These are phyloP conservation scores for Henningerozyma blattae DNA, from an alignment of 805 yeast species.

Conservation along the genomic window DNA sequence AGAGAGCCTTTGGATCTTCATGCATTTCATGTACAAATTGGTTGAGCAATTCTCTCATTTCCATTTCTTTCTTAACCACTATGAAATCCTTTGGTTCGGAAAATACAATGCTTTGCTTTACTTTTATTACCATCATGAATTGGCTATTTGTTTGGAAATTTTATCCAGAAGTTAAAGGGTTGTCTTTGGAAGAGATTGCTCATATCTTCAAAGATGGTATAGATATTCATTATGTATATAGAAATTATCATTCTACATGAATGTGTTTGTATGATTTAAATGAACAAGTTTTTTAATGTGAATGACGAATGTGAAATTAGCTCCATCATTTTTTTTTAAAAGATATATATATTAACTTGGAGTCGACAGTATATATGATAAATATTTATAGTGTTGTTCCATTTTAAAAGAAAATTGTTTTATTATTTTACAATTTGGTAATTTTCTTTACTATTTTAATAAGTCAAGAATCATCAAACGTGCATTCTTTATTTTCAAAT, in stretches of 20 bases:
- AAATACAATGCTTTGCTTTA: constrained; percentile 26
- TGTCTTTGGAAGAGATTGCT: constrained; percentile 32
- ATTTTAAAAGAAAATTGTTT: no score
- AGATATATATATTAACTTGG: no score
- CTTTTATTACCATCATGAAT: constrained; percentile 21
- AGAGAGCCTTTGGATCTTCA: constrained; percentile 32
- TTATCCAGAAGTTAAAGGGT: constrained; percentile 35
- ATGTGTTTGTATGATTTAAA: no score
- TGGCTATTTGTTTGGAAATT: constrained; percentile 30
- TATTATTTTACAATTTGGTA: no score
- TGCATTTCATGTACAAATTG: constrained; percentile 32
- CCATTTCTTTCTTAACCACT: constrained; percentile 26
- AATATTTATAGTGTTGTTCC: no score
- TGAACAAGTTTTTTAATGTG: no score
- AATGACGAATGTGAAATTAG: no score
- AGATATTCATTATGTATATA: constrained; percentile 26
- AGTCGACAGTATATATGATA: no score
- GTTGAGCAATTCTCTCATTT: constrained; percentile 28
- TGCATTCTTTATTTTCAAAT: no score
- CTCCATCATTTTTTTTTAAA: no score
- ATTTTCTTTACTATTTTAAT: no score
- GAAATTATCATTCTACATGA: constrained; percentile 15
- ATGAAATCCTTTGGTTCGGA: constrained; percentile 21
- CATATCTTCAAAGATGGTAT: constrained; percentile 30
- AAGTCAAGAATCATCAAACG: no score